Evolutionary conservation across 164 flowering plant species (phyloP).

Genomic region (Chimonanthus salicifolius): DNA sequence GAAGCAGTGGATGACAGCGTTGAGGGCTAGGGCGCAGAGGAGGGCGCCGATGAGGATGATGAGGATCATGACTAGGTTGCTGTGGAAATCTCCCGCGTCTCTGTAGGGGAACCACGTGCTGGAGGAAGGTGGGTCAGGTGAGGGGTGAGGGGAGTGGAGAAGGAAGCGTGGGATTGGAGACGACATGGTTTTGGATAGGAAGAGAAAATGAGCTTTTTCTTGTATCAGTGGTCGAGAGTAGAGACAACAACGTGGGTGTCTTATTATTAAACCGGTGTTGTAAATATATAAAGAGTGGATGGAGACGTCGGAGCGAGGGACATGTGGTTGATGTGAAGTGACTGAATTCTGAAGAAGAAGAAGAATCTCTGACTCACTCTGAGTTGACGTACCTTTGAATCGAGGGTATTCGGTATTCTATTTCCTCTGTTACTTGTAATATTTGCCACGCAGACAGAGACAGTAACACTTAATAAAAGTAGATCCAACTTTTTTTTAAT

Average conservation of each 20-base stretch:
- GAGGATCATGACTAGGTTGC: slow-evolving; percentile 32
- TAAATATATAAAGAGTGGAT: not conserved
- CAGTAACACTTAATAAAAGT: too few relatives aligned
- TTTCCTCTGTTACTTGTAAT: not conserved
- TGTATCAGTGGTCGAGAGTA: not conserved
- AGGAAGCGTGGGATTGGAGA: slow-evolving; percentile 1
- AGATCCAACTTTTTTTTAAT: too few relatives aligned
- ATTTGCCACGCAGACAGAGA: not conserved
- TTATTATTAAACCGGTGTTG: too few relatives aligned
- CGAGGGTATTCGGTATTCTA: not conserved
- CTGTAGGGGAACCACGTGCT: slow-evolving; percentile 30
- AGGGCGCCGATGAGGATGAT: slow-evolving; percentile 41
- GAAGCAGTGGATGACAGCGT: slow-evolving; percentile 39
- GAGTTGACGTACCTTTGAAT: not conserved
- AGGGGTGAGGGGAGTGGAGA: slow-evolving; percentile 13
- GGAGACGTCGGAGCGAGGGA: not conserved
- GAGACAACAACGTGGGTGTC: not conserved
- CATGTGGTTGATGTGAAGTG: not conserved
- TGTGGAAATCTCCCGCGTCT: slow-evolving; percentile 26
- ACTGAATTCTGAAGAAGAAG: not conserved
- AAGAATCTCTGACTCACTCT: not conserved
- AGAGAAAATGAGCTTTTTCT: not conserved
- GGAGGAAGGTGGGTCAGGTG: slow-evolving; percentile 6
- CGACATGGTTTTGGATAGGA: not conserved
- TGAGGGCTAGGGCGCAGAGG: slow-evolving; percentile 33